Percentiles rank a stretch among this genome's conserved stretches.
Evolutionary conservation across 345 rosid species (phyloP).

Genomic region (Physaria fendleri): DNA sequence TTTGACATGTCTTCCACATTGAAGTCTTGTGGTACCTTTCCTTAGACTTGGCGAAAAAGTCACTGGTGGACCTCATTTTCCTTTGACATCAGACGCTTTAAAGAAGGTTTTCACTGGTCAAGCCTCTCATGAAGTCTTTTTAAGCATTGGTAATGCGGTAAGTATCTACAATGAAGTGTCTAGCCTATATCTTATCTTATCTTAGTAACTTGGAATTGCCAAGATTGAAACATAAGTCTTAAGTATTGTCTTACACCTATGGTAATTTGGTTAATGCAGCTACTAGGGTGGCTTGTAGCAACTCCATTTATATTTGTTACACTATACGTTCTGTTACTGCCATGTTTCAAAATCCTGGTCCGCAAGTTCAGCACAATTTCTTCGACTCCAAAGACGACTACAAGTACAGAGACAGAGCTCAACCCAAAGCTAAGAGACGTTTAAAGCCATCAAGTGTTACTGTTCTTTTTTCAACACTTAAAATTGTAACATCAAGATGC

Average conservation of each 20-base stretch:
- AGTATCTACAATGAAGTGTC: slow-evolving; percentile 27
- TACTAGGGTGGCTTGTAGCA: slow-evolving; percentile 34
- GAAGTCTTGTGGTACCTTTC: slow-evolving; percentile 86
- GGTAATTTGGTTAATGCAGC: slow-evolving; percentile 20
- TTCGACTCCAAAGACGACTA: slow-evolving; percentile 10
- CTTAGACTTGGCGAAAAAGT: slow-evolving; percentile 81
- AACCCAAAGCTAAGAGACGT: slow-evolving; percentile 28
- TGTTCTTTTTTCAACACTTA: no score
- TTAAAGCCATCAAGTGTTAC: slow-evolving; percentile 7
- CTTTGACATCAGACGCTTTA: slow-evolving; percentile 84
- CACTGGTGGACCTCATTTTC: slow-evolving; percentile 81
- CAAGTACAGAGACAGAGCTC: slow-evolving; percentile 19
- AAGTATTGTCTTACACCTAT: background rate
- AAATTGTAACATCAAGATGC: no score
- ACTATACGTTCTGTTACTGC: slow-evolving; percentile 26
- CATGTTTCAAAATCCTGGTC: slow-evolving; percentile 29
- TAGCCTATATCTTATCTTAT: background rate
- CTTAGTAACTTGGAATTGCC: no score
- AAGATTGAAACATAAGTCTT: background rate
- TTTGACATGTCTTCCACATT: slow-evolving; percentile 12
- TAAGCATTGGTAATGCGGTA: slow-evolving; percentile 84
- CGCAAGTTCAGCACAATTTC: slow-evolving; percentile 11
- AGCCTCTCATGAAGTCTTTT: slow-evolving; percentile 67
- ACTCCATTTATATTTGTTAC: slow-evolving; percentile 24
- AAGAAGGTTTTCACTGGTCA: slow-evolving; percentile 85